These are phyloP conservation scores for Gloeopeniophorella convolvens DNA, from an alignment of 768 basidiomycete species.

Conservation along the genomic window DNA sequence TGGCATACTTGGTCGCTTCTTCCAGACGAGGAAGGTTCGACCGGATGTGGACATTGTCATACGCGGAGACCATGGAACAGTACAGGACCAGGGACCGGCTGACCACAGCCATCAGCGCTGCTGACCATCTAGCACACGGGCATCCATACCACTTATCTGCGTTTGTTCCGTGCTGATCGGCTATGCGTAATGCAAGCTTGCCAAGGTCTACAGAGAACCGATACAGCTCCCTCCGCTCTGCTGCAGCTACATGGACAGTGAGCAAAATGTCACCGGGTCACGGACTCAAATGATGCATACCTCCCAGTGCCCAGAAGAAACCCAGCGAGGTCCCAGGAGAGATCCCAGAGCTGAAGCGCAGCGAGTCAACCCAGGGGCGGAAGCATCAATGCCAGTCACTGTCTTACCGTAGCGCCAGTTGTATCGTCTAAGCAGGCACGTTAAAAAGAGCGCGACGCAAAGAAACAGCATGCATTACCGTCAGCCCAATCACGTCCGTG, in stretches of 20 bases:
- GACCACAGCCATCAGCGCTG: constrained; percentile 8
- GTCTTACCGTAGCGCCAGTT: constrained; percentile 52
- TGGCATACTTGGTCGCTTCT: constrained; percentile 57
- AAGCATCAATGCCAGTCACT: not conserved
- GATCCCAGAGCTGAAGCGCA: constrained; percentile 50
- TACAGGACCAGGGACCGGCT: constrained; percentile 60
- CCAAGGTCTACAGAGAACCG: constrained; percentile 64
- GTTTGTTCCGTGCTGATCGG: constrained; percentile 54
- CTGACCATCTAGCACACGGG: not conserved
- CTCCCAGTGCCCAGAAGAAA: constrained; percentile 66
- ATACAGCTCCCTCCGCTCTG: constrained; percentile 56
- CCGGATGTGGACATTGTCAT: constrained; percentile 58
- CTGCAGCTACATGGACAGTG: constrained; percentile 36
- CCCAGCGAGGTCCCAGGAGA: constrained; percentile 62
- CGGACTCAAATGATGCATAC: constrained; percentile 30
- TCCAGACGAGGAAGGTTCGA: constrained; percentile 55
- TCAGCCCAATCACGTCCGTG: constrained; percentile 58
- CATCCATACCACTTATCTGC: constrained; percentile 57
- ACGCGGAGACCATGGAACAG: constrained; percentile 58
- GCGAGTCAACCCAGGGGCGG: not conserved
- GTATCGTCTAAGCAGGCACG: constrained; percentile 43
- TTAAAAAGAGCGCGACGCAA: not conserved
- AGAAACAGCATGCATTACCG: constrained; percentile 32
- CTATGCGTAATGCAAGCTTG: constrained; percentile 60
- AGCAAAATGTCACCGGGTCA: not conserved